These are phyloP conservation scores for Kandelia obovata DNA, from an alignment of 345 rosid genomes.

Conservation along the genomic window DNA sequence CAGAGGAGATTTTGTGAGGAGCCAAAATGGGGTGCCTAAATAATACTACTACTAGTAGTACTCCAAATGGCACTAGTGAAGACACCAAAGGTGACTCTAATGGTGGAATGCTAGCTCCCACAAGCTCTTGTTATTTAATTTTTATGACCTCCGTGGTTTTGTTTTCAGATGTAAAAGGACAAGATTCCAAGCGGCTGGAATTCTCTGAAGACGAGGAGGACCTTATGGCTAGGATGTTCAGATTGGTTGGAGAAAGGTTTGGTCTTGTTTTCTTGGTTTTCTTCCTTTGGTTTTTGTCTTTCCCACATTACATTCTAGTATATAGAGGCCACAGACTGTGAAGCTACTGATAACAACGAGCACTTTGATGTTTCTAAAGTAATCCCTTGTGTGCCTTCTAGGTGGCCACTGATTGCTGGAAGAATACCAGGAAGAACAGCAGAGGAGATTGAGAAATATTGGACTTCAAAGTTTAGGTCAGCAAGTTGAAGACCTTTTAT, in stretches of 20 bases:
- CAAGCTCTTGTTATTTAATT: neutral
- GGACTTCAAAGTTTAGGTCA: constrained; percentile 41
- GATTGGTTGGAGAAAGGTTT: constrained; percentile 46
- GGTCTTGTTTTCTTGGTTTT: neutral
- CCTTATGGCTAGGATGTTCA: constrained; percentile 45
- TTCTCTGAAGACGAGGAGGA: constrained; percentile 51
- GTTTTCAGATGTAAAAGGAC: constrained; percentile 4
- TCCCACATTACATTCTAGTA: neutral
- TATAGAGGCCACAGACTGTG: no score
- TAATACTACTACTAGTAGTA: neutral
- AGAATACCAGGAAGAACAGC: constrained; percentile 62
- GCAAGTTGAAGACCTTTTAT: neutral
- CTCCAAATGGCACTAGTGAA: neutral
- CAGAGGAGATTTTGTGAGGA: neutral
- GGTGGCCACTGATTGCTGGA: constrained; percentile 69
- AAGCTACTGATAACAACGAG: no score
- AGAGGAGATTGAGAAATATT: constrained; percentile 55
- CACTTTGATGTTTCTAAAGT: no score
- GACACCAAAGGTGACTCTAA: neutral
- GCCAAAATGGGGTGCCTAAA: constrained; percentile 13
- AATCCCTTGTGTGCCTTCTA: neutral
- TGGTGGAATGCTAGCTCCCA: neutral
- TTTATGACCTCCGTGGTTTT: neutral
- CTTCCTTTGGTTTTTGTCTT: neutral
- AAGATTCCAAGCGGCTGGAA: constrained; percentile 14